Evolutionary conservation across 208 protist genomes (phyloP), one percentile per base, ranked within the genome.

Genomic region (Crithidia brevicula): DNA sequence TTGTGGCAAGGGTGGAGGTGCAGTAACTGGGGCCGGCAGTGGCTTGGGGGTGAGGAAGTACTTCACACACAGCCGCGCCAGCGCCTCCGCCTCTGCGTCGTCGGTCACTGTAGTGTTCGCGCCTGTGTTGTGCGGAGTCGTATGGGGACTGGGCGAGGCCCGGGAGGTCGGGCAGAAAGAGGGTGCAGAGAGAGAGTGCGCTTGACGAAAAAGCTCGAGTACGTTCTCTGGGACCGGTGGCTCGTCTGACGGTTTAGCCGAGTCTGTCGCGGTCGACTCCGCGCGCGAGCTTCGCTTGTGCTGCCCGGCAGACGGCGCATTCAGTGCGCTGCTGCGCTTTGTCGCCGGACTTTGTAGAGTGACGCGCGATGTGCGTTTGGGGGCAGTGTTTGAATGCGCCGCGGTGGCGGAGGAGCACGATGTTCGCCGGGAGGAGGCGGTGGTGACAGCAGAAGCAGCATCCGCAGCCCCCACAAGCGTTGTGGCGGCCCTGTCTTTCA

Each of bases 51-150:
- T 38, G 33, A 56, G 25, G 62, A 76, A 69, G 56, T 76, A 76
- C 25, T 42, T 66, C 20, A 65, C 40, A 30, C 70, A 76, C 27
- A 70, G 47, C 11, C 33, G 52, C 22, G 70, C 70, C 30, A 76
- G 31, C n/a, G 34, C 61, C 47, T 61, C 46, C 38, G 53, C 70
- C 23, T 58, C 42, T n/a, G 31, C 40, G 2, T 69, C 62, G 0
- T 64, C 62, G 0, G 16, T 34, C 51, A 16, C 15, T 8, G 34
- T 3, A n/a, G 8, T 22, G 13, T 13, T 31, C 40, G 3, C 23
- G 18, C 25, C n/a, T 60, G 30, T 31, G 10, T 18, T 1, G 40
- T 38, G 31, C 34, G 25, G 30, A n/a, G n/a, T n/a, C n/a, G n/a
- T n/a, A n/a, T n/a, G n/a, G n/a, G 60, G 18, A 18, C 40, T 47